A percentile compares a stretch with the other conserved stretches of the same genome.
Evolutionary conservation across 2,329 filamentous ascomycete genomes (phyloP).

Genomic region (Trichophyton rubrum): DNA sequence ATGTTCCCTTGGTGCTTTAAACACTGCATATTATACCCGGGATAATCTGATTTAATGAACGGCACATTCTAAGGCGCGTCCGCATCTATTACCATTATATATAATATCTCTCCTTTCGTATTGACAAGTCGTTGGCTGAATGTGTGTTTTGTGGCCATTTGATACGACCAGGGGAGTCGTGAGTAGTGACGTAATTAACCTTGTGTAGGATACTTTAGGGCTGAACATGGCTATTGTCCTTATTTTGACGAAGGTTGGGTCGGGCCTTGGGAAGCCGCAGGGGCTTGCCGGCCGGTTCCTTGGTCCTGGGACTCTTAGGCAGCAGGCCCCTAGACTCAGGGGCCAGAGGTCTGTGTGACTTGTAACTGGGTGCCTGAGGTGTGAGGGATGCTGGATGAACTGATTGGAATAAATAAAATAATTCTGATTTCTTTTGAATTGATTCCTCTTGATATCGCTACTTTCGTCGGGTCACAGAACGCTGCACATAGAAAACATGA

Average conservation of each 20-base stretch:
- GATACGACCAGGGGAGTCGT: not conserved
- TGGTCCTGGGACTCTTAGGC: not conserved
- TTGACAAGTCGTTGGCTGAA: not conserved
- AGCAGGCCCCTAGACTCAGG: not conserved
- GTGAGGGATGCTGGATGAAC: not conserved
- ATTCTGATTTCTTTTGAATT: not conserved
- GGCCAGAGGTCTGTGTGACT: not conserved
- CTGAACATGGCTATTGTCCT: not conserved
- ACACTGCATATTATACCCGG: not conserved
- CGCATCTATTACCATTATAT: not conserved
- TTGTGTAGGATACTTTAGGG: not conserved
- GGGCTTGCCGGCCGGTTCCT: not conserved
- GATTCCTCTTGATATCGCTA: not conserved
- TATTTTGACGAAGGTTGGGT: not conserved
- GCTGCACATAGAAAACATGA: not conserved
- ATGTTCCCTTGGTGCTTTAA: not conserved
- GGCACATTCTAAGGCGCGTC: not conserved
- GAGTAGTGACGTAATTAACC: not conserved
- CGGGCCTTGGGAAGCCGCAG: not conserved
- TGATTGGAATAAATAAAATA: not conserved
- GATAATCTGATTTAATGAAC: not conserved
- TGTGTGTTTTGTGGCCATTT: not conserved
- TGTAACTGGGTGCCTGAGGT: not conserved
- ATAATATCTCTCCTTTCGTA: not conserved
- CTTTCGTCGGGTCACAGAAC: not conserved